A percentile compares a stretch with the other conserved stretches of the same genome.
Evolutionary conservation across 208 protist genomes (phyloP).

Genomic region (Naegleria gruberi): DNA sequence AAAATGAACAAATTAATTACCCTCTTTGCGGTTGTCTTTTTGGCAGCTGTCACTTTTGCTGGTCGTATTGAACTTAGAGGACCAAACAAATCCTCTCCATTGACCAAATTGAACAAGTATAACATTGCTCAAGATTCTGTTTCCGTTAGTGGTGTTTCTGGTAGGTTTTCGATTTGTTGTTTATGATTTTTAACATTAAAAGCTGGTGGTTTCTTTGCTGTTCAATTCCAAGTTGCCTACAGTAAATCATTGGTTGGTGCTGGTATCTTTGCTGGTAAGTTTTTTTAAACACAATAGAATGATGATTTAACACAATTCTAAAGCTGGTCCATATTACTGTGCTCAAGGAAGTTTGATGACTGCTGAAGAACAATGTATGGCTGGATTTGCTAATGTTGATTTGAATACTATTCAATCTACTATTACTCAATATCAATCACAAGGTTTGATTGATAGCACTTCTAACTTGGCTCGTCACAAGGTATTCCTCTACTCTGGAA

Average conservation of each 20-base stretch:
- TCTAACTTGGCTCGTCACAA: neutral
- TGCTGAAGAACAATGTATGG: conserved; percentile 26
- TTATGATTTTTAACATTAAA: too few species aligned
- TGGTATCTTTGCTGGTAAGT: conserved; percentile 28
- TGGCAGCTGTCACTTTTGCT: too few species aligned
- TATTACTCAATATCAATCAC: neutral
- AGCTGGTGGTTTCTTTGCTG: conserved; percentile 26
- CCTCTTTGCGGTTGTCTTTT: too few species aligned
- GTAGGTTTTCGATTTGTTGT: too few species aligned
- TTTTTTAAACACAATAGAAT: too few species aligned
- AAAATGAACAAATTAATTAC: too few species aligned
- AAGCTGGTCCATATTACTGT: conserved; percentile 30
- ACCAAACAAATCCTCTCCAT: too few species aligned
- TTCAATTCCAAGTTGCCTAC: conserved; percentile 32
- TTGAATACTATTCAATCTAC: neutral
- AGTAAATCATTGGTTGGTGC: conserved; percentile 9
- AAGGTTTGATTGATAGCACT: neutral
- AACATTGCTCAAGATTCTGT: neutral
- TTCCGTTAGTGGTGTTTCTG: conserved; percentile 27
- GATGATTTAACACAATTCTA: too few species aligned
- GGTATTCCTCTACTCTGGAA: conserved; percentile 26
- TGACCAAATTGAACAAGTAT: too few species aligned
- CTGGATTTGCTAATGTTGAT: neutral
- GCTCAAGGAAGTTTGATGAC: neutral
- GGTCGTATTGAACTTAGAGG: too few species aligned